Percentiles rank a stretch among this genome's conserved stretches.
Conservation (phyloP, 352 stramenopile species). For the Peronospora destructor region DNA sequence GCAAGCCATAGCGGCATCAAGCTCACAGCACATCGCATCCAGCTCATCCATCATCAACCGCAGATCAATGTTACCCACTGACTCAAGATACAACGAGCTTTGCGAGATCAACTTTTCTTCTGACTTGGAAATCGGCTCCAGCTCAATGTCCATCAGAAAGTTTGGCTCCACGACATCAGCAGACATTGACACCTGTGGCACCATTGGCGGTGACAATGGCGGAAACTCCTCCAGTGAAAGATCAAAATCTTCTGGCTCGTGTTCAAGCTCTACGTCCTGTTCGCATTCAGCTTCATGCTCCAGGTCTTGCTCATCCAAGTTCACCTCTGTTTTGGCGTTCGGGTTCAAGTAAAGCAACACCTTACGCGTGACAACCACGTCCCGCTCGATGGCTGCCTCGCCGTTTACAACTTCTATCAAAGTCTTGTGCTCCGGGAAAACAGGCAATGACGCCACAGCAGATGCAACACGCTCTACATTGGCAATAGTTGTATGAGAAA, state of each 20-base stretch:
- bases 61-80: constrained; percentile 28
- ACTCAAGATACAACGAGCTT: constrained; percentile 13
- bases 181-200: constrained; percentile 8
- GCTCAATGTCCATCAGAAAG: constrained; percentile 36
- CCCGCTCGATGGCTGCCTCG: constrained; percentile 18
- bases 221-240: constrained; percentile 18
- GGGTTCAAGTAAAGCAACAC: constrained; percentile 29
- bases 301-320: constrained; percentile 13
- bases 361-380: constrained; percentile 26
- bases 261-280: constrained; percentile 11
- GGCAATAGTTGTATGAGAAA: constrained; percentile 7
- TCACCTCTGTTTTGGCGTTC: constrained; percentile 11
- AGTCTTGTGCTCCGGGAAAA: constrained; percentile 21
- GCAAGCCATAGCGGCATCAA: constrained; percentile 27
- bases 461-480: constrained; percentile 6
- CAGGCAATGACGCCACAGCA: constrained; percentile 7
- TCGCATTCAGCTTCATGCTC: constrained; percentile 12
- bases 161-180: constrained; percentile 22
- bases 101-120: constrained; percentile 19
- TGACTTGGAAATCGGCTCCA: constrained; percentile 29
- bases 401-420: constrained; percentile 19
- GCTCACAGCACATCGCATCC: constrained; percentile 32
- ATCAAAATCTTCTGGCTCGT: constrained; percentile 12
- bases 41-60: constrained; percentile 36
- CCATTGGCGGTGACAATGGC: constrained; percentile 14